phyloP scores from a whole-genome alignment of 2,329 filamentous ascomycete genomes.

The Colletotrichum lupini region DNA sequence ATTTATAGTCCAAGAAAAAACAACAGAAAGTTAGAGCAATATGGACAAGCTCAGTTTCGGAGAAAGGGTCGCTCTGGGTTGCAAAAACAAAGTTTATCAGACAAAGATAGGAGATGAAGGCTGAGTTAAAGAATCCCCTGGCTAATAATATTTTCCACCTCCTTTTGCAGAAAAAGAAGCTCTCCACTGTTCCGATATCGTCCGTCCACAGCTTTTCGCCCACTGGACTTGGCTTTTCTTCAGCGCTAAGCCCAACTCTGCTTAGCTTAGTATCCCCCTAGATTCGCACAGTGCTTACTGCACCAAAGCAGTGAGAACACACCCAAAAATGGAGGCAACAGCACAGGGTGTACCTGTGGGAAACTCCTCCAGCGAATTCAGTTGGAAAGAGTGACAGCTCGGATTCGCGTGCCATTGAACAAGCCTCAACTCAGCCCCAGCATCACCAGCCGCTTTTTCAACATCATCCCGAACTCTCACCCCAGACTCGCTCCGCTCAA shows the following conservation, averaged over 20 bases:
- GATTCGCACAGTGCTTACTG: slow-evolving; percentile 10
- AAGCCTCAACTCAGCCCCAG: slow-evolving; percentile 1
- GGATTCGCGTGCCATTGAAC: background rate
- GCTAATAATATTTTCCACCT: slow-evolving; percentile 28
- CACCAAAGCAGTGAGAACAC: background rate
- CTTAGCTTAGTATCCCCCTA: background rate
- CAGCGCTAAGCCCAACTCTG: background rate
- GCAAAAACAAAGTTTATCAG: background rate
- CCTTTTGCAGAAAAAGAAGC: slow-evolving; percentile 14
- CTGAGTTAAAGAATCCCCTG: slow-evolving; percentile 10
- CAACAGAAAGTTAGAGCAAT: background rate
- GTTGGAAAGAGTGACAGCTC: slow-evolving; percentile 2
- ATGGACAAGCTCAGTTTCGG: background rate
- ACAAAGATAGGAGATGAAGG: background rate
- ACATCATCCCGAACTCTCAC: background rate
- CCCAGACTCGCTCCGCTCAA: background rate
- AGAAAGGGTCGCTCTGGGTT: background rate
- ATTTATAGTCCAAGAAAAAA: background rate
- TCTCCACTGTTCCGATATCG: slow-evolving; percentile 33
- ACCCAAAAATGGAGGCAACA: background rate
- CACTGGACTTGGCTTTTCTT: slow-evolving; percentile 21
- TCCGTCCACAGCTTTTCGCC: slow-evolving; percentile 9
- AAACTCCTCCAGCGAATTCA: background rate
- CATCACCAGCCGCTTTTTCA: background rate
- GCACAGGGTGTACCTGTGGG: slow-evolving; percentile 23